Conservation (phyloP, 2,329 filamentous ascomycete species). For the Phaeosphaeria sp. region DNA sequence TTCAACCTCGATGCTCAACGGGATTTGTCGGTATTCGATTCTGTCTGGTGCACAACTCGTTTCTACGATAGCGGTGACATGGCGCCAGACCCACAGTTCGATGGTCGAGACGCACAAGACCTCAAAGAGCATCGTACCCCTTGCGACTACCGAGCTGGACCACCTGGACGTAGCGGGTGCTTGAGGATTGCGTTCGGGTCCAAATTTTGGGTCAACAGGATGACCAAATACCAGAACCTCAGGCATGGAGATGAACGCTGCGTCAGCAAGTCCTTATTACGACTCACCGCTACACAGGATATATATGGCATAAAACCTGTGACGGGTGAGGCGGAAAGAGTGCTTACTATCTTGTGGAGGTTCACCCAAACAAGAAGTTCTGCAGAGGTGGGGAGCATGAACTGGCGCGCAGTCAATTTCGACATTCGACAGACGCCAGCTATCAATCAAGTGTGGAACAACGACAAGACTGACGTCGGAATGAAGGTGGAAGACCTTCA, state of each 20-base stretch:
- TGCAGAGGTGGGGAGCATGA: conserved; percentile 38
- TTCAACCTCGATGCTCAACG: conserved; percentile 44
- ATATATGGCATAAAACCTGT: conserved; percentile 44
- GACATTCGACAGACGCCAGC: conserved; percentile 2
- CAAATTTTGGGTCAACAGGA: conserved; percentile 51
- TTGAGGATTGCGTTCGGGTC: conserved; percentile 50
- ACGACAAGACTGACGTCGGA: conserved; percentile 14
- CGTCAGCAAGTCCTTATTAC: conserved; percentile 41
- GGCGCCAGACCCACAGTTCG: conserved; percentile 29
- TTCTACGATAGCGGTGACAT: conserved; percentile 42
- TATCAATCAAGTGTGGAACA: conserved; percentile 20
- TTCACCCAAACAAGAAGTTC: conserved; percentile 40
- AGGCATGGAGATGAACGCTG: conserved; percentile 27
- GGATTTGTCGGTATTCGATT: conserved; percentile 36
- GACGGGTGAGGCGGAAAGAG: conserved; percentile 28
- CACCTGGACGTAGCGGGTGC: conserved; percentile 21
- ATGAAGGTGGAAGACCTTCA: conserved; percentile 14
- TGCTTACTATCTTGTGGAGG: conserved; percentile 49
- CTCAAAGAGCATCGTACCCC: conserved; percentile 28
- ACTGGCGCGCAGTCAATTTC: conserved; percentile 44
- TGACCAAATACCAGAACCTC: conserved; percentile 35
- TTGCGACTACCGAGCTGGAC: conserved; percentile 26
- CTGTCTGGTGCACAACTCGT: conserved; percentile 40
- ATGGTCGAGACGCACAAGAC: conserved; percentile 23
- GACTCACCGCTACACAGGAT: conserved; percentile 52